phyloP scores from a whole-genome alignment of 148 eudicot genomes.

The Rhododendron kiyosumense region DNA sequence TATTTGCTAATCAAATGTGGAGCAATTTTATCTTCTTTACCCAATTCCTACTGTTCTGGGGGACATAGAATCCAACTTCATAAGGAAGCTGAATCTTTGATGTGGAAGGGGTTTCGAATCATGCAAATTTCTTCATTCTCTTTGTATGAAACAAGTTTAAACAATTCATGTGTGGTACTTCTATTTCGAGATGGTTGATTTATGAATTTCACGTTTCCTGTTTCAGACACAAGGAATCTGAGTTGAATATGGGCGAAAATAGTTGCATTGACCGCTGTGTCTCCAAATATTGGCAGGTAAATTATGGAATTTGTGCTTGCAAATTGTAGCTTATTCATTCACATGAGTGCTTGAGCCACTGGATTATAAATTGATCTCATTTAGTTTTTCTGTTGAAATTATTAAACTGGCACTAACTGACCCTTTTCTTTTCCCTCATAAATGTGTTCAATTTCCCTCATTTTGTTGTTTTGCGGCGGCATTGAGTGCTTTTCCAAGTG shows the following conservation, averaged over 20 bases:
- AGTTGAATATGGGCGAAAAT: constrained; percentile 80
- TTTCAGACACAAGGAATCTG: constrained; percentile 80
- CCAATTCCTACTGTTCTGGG: background rate
- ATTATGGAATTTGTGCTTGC: background rate
- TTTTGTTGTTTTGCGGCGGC: background rate
- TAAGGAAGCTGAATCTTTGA: background rate
- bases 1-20: background rate
- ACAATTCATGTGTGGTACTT: background rate
- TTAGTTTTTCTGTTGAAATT: background rate
- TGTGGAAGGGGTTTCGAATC: background rate
- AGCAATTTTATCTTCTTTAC: background rate
- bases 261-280: constrained; percentile 89
- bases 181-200: background rate
- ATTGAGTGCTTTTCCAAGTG: background rate
- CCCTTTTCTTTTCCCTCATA: background rate
- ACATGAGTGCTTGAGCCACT: background rate
- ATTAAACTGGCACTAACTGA: background rate
- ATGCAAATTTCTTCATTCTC: background rate
- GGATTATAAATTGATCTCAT: background rate
- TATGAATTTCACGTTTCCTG: background rate
- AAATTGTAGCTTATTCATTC: background rate
- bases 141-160: background rate
- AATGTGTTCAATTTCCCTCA: background rate
- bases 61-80: background rate
- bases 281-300: constrained; percentile 90